Percentiles rank a stretch among this genome's conserved stretches.
These are phyloP conservation scores for Penicillium brevicompactum DNA, from an alignment of 2,329 filamentous ascomycete genomes.

Conservation along the genomic window DNA sequence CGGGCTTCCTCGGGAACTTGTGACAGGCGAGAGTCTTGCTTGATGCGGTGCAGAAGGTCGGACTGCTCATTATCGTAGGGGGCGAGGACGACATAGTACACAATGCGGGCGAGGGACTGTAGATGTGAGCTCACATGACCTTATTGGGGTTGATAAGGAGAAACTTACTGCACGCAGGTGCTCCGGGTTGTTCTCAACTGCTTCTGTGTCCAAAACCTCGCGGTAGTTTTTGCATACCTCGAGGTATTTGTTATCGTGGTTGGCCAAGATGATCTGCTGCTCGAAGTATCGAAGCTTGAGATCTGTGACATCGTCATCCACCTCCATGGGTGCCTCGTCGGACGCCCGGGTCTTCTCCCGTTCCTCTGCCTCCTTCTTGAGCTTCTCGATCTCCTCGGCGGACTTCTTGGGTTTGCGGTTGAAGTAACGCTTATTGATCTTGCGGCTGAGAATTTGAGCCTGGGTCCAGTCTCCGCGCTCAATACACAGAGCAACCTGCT, in stretches of 20 bases:
- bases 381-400: constrained; percentile 84
- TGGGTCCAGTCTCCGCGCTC: constrained; percentile 96
- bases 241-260: constrained; percentile 96
- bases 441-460: constrained; percentile 87
- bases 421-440: constrained; percentile 95
- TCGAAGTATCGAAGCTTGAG: constrained; percentile 95
- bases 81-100: constrained; percentile 95
- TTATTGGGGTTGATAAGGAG: background rate
- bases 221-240: constrained; percentile 98
- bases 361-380: constrained; percentile 80
- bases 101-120: constrained; percentile 86
- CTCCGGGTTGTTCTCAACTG: constrained; percentile 83
- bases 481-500: constrained; percentile 93
- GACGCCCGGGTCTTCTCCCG: constrained; percentile 73
- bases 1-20: constrained; percentile 79
- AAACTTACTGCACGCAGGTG: constrained; percentile 80
- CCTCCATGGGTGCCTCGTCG: constrained; percentile 73
- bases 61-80: constrained; percentile 99
- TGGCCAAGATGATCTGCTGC: constrained; percentile 92
- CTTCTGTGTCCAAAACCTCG: constrained; percentile 93
- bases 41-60: constrained; percentile 90
- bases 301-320: constrained; percentile 89
- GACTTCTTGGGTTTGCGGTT: constrained; percentile 89
- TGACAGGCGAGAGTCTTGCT: constrained; percentile 78
- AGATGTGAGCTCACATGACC: constrained; percentile 3